These are phyloP conservation scores for Pyrus betulifolia DNA, from an alignment of 306 rosid species.

Conservation along the genomic window DNA sequence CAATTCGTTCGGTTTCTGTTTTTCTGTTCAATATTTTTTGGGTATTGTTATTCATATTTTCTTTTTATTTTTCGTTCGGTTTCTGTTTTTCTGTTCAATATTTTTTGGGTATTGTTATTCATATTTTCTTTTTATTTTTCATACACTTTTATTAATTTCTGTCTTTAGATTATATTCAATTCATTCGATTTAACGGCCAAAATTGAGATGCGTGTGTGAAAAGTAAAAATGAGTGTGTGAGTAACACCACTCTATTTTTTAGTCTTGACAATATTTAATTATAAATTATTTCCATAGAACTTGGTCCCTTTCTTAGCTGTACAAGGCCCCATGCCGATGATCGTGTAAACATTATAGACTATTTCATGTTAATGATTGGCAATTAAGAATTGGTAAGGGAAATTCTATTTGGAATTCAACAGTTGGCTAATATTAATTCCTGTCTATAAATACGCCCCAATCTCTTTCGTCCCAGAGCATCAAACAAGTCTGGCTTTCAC, in stretches of 20 bases:
- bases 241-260: background rate
- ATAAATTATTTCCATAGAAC: conserved; percentile 1
- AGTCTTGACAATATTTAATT: background rate
- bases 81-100: background rate
- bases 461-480: conserved; percentile 16
- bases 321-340: conserved; percentile 18
- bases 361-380: conserved; percentile 21
- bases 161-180: too few species aligned
- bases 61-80: background rate
- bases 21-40: too few species aligned
- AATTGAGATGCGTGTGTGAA: too few species aligned
- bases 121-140: too few species aligned
- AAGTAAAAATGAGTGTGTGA: too few species aligned
- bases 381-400: background rate
- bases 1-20: too few species aligned
- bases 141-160: accelerated
- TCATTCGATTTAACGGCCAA: too few species aligned
- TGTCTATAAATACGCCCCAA: conserved; percentile 29
- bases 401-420: background rate
- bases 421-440: background rate
- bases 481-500: conserved; percentile 19
- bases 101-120: background rate
- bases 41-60: too few species aligned
- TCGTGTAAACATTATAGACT: conserved; percentile 11
- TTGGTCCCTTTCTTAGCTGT: conserved; percentile 19